Evolutionary conservation across 257 asterid genomes (phyloP).

Genomic region (Solanum virginianum): DNA sequence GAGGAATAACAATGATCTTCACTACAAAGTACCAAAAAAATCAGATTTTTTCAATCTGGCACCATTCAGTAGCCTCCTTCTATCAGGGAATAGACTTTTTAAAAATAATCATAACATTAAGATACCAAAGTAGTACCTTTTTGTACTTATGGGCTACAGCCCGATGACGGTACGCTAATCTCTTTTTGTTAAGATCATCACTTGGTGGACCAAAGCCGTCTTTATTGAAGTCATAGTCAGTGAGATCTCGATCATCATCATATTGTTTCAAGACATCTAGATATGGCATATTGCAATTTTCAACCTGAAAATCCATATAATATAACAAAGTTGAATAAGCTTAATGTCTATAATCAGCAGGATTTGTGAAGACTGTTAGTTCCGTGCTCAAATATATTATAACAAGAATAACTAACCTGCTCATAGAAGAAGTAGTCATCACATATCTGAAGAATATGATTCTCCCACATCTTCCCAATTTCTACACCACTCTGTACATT

Average conservation of each 20-base stretch:
- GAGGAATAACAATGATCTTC: not conserved
- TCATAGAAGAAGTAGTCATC: conserved; percentile 81
- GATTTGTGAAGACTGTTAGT: not conserved
- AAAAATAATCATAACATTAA: not conserved
- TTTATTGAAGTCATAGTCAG: conserved; percentile 50
- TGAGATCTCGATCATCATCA: conserved; percentile 70
- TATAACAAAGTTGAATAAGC: not conserved
- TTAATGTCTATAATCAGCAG: not conserved
- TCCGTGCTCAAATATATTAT: not conserved
- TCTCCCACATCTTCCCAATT: conserved; percentile 78
- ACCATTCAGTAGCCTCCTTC: not conserved
- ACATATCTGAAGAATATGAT: conserved; percentile 68
- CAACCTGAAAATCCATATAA: conserved; percentile 38
- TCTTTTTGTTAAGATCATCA: conserved; percentile 58
- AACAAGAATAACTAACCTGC: conserved; percentile 33
- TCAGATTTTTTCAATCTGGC: not conserved
- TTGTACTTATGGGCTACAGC: conserved; percentile 55
- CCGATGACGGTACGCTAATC: conserved; percentile 76
- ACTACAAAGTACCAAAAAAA: not conserved
- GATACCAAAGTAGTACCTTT: conserved; percentile 33
- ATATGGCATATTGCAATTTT: conserved; percentile 69
- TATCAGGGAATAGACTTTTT: not conserved
- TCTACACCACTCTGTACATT: conserved; percentile 47
- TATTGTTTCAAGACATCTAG: conserved; percentile 48
- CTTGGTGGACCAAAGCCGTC: conserved; percentile 52